Evolutionary conservation across 2,329 filamentous ascomycete genomes (phyloP).

Genomic region (Microdochium bolleyi): DNA sequence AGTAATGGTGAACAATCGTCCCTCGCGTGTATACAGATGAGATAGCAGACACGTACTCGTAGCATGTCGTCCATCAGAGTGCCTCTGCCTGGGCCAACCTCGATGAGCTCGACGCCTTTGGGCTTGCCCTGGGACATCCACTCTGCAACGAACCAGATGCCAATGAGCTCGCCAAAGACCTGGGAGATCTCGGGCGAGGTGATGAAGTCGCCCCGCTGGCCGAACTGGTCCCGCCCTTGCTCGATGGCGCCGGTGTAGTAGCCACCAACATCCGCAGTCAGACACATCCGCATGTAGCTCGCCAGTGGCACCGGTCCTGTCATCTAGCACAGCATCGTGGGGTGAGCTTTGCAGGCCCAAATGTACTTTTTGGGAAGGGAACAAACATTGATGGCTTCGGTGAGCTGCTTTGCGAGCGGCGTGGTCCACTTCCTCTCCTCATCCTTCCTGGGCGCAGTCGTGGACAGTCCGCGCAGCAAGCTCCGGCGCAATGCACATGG

Average conservation of each 20-base stretch:
- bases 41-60: slow-evolving; percentile 50
- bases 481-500: slow-evolving; percentile 2
- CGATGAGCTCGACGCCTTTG: slow-evolving; percentile 77
- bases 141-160: slow-evolving; percentile 91
- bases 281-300: slow-evolving; percentile 96
- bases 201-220: slow-evolving; percentile 88
- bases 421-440: slow-evolving; percentile 74
- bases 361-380: neutral
- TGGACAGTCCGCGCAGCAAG: slow-evolving; percentile 15
- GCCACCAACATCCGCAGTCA: slow-evolving; percentile 82
- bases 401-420: slow-evolving; percentile 78
- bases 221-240: slow-evolving; percentile 75
- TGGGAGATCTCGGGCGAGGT: slow-evolving; percentile 97
- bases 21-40: neutral
- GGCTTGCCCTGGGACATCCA: slow-evolving; percentile 87
- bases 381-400: slow-evolving; percentile 74
- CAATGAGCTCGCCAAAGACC: slow-evolving; percentile 89
- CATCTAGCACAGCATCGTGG: slow-evolving; percentile 30
- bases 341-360: neutral
- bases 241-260: slow-evolving; percentile 80
- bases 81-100: slow-evolving; percentile 87
- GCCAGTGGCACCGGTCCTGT: slow-evolving; percentile 90
- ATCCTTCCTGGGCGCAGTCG: slow-evolving; percentile 15
- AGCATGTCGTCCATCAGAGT: slow-evolving; percentile 97
- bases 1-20: neutral